phyloP scores from a whole-genome alignment of 768 basidiomycete genomes.

The Auriscalpium orientale region DNA sequence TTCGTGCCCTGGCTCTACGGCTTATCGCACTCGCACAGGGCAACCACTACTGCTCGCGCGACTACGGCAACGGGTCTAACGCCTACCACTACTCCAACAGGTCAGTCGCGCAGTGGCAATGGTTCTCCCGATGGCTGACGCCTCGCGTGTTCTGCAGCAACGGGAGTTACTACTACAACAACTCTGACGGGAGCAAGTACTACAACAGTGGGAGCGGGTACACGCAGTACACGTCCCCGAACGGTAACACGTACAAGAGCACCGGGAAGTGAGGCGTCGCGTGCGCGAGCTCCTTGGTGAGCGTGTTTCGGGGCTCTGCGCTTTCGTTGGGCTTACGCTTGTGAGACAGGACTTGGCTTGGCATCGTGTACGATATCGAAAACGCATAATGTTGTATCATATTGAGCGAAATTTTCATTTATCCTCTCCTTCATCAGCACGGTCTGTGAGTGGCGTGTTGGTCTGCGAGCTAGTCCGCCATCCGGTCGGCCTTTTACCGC shows the following conservation, averaged over 20 bases:
- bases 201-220: not conserved
- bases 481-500: no score
- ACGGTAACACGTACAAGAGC: not conserved
- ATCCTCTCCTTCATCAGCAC: no score
- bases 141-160: not conserved
- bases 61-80: not conserved
- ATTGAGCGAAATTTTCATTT: no score
- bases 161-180: not conserved
- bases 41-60: not conserved
- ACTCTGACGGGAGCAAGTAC: not conserved
- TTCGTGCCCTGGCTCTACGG: no score
- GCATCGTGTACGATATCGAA: no score
- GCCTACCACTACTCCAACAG: not conserved
- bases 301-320: no score
- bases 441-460: no score
- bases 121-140: not conserved
- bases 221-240: not conserved
- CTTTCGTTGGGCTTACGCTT: no score
- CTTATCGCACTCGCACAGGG: not conserved
- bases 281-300: no score
- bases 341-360: no score
- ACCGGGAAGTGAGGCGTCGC: not conserved
- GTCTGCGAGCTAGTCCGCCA: no score
- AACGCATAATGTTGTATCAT: no score
- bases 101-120: not conserved